A percentile compares a stretch with the other conserved stretches of the same genome.
Evolutionary conservation across 495 filamentous ascomycete genomes (phyloP).

Genomic region (Aspergillus nidulans): DNA sequence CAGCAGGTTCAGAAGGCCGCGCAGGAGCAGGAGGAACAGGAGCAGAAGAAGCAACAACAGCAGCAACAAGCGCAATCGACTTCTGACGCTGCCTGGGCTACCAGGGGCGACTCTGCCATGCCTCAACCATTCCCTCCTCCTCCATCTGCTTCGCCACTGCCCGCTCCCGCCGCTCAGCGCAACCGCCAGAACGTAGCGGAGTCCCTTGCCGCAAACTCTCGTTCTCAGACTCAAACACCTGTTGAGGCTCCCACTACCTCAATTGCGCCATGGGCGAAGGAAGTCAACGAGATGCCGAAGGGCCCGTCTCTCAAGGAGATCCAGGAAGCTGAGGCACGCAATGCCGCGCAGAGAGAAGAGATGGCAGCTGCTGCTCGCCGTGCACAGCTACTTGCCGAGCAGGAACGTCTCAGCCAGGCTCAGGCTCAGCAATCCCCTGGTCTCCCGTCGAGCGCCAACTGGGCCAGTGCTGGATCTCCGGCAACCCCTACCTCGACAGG

Average conservation of each 20-base stretch:
- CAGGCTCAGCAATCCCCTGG: conserved; percentile 58
- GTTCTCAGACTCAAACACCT: conserved; percentile 73
- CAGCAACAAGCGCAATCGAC: conserved; percentile 36
- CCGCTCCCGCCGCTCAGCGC: conserved; percentile 81
- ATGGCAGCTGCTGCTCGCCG: conserved; percentile 75
- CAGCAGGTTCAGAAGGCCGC: conserved; percentile 54
- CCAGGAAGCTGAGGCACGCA: conserved; percentile 89
- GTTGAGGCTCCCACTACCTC: conserved; percentile 58
- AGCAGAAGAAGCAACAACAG: conserved; percentile 18
- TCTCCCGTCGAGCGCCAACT: conserved; percentile 83
- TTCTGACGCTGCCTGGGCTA: conserved; percentile 54
- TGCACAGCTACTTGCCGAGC: conserved; percentile 62
- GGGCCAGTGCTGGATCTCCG: conserved; percentile 72
- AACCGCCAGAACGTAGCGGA: conserved; percentile 80
- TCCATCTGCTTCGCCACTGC: conserved; percentile 70
- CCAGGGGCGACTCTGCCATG: conserved; percentile 56
- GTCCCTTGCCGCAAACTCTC: conserved; percentile 63
- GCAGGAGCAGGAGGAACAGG: conserved; percentile 65
- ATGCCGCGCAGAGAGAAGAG: conserved; percentile 87
- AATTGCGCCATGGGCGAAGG: conserved; percentile 92
- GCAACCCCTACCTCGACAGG: conserved; percentile 48
- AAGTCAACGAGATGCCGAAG: conserved; percentile 70
- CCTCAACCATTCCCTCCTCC: conserved; percentile 75
- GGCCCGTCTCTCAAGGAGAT: conserved; percentile 95
- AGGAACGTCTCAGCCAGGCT: conserved; percentile 71